A percentile compares a stretch with the other conserved stretches of the same genome.
Evolutionary conservation across 441 rosid genomes (phyloP).

Genomic region (Breynia disticha): DNA sequence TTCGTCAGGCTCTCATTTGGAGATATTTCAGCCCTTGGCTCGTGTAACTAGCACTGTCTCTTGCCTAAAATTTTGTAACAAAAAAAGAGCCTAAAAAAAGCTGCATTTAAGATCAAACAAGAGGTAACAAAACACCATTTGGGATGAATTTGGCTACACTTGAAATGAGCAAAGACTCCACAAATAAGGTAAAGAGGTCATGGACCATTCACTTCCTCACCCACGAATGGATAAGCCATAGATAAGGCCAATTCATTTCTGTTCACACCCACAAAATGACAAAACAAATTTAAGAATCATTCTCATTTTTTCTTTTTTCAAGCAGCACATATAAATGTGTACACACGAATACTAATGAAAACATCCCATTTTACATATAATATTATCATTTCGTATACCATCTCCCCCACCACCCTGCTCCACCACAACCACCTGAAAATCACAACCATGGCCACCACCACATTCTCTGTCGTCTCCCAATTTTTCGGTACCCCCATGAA

Average conservation of each 20-base stretch:
- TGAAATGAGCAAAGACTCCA: conserved; percentile 10
- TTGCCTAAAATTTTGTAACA: no score
- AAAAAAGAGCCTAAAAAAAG: no score
- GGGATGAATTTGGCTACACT: not conserved
- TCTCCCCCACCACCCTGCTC: not conserved
- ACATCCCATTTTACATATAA: not conserved
- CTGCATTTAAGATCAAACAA: not conserved
- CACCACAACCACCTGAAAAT: conserved; percentile 2
- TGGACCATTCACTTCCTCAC: conserved; percentile 22
- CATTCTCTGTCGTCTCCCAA: conserved; percentile 30
- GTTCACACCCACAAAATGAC: conserved; percentile 16
- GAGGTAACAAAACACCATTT: not conserved
- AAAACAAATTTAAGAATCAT: not conserved
- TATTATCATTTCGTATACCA: no score
- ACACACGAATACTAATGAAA: not conserved
- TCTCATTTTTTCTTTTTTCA: not conserved
- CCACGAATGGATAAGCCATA: conserved; percentile 30
- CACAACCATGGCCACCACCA: conserved; percentile 26
- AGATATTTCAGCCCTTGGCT: no score
- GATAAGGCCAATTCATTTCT: conserved; percentile 27
- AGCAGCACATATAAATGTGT: not conserved
- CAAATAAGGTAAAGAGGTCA: conserved; percentile 20
- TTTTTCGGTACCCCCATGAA: conserved; percentile 38
- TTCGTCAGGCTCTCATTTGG: no score
- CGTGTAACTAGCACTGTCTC: no score